Evolutionary conservation across 768 basidiomycete genomes (phyloP), one percentile per base, ranked within the genome.

Genomic region (Xerocomellus chrysenteron): DNA sequence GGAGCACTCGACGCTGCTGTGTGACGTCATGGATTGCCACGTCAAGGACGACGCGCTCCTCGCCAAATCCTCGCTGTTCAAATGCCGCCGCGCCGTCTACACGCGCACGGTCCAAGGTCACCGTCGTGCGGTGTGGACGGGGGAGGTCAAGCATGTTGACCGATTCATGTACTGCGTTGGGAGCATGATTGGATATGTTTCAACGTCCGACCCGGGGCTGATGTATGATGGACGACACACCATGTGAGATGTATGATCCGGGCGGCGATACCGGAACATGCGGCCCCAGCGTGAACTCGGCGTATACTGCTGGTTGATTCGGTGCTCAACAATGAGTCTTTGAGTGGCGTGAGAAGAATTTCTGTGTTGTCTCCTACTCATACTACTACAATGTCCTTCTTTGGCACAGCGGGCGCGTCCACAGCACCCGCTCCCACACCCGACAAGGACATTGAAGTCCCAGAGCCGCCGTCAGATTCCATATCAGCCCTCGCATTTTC

Each of bases 401-500:
- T 80, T 57, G 59, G 63, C 28, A 36, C 70, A 4, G 57, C 59
- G 16, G 66, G 76, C 14, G 46, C 75, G 13, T 42, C 75, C 33
- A 64, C 69, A 55, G 42, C 80, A 10, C 71, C 81, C 19, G 65
- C 68, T 12, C 64, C 79, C 6, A 28, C 78, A 0, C 74, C 76
- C 4, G 87, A 90, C 47, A 91, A 88, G 72, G 92, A 94, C 69
- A 76, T 92, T 54, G 92, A 94, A 63, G 82, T 96, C 47, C 69
- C 78, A 7, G 87, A 94, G 55, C 88, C 91, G 0, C 93, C 93
- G 4, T 69, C 83, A 10, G 96, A 98, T 69, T 92, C 92, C 13
- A 90, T 96, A 58, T 95, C 93, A 2, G 83, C 85, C 3, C 72
- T 98, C 49, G 74, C 88, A 1, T 98, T 95, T 75, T 94, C 91